A percentile compares a stretch with the other conserved stretches of the same genome.
Conservation (phyloP, 2,329 filamentous ascomycete species). For the Cladophialophora psammophila region DNA sequence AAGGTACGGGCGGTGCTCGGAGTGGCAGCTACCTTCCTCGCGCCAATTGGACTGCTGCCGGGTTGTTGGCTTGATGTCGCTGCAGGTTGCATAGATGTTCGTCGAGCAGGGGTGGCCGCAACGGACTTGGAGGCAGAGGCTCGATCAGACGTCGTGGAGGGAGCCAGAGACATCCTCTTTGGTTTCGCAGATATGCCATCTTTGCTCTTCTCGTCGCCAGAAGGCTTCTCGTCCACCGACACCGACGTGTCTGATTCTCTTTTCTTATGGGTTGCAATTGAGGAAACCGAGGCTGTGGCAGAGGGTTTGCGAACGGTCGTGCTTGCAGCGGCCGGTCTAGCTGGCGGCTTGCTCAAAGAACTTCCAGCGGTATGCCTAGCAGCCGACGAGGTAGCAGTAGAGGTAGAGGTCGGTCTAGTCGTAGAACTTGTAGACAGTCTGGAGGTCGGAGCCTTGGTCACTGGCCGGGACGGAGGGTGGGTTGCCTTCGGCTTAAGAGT, state of each 20-base stretch:
- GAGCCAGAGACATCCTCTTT: conserved; percentile 55
- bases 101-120: conserved; percentile 30
- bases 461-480: conserved; percentile 45
- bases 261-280: conserved; percentile 50
- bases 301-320: conserved; percentile 46
- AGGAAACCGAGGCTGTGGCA: conserved; percentile 46
- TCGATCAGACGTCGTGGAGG: conserved; percentile 45
- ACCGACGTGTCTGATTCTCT: conserved; percentile 51
- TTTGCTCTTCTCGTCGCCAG: conserved; percentile 53
- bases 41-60: conserved; percentile 47
- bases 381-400: conserved; percentile 42
- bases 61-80: conserved; percentile 44
- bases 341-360: conserved; percentile 55
- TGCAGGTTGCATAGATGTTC: conserved; percentile 25
- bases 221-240: conserved; percentile 44
- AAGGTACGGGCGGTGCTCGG: conserved; percentile 41
- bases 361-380: conserved; percentile 45
- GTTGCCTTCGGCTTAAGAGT: conserved; percentile 42
- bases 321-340: conserved; percentile 46
- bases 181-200: conserved; percentile 51
- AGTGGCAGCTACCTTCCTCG: conserved; percentile 43
- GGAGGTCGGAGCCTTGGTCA: conserved; percentile 46
- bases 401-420: conserved; percentile 43
- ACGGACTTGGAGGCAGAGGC: conserved; percentile 26
- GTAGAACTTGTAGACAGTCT: conserved; percentile 37